These are phyloP conservation scores for Colletotrichum cordylinicola DNA, from an alignment of 2,329 filamentous ascomycete genomes.

Conservation along the genomic window DNA sequence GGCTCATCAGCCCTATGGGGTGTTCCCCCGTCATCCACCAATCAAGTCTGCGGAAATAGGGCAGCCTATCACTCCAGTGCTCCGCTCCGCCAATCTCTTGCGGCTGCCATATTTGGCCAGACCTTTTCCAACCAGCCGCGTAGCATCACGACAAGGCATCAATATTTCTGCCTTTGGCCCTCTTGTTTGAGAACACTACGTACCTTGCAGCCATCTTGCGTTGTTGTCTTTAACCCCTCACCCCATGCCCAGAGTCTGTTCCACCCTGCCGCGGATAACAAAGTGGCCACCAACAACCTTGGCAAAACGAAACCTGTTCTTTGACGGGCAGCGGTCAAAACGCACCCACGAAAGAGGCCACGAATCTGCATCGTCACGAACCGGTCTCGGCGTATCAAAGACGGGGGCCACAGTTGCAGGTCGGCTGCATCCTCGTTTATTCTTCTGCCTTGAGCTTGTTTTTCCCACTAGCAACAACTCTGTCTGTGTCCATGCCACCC, in stretches of 20 bases:
- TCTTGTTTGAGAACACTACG: neutral
- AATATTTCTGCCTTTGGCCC: neutral
- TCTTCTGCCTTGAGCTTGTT: conserved; percentile 11
- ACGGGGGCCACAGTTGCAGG: neutral
- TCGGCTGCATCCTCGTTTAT: neutral
- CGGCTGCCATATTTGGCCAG: neutral
- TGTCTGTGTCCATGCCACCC: neutral
- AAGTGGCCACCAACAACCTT: neutral
- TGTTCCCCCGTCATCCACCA: neutral
- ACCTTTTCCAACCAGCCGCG: neutral
- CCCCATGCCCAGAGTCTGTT: neutral
- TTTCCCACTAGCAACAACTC: neutral
- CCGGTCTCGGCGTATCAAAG: neutral
- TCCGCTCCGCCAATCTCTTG: conserved; percentile 11
- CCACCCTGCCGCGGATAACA: neutral
- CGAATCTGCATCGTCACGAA: conserved; percentile 14
- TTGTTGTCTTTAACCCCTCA: neutral
- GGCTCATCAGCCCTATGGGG: conserved; percentile 18
- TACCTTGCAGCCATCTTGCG: neutral
- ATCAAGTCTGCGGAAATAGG: conserved; percentile 13
- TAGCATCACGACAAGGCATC: conserved; percentile 18
- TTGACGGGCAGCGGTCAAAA: neutral
- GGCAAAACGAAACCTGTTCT: neutral
- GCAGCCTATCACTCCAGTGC: conserved; percentile 19
- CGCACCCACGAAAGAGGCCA: neutral